Conservation (phyloP, 805 yeast species). For the Citeromyces matritensis region DNA sequence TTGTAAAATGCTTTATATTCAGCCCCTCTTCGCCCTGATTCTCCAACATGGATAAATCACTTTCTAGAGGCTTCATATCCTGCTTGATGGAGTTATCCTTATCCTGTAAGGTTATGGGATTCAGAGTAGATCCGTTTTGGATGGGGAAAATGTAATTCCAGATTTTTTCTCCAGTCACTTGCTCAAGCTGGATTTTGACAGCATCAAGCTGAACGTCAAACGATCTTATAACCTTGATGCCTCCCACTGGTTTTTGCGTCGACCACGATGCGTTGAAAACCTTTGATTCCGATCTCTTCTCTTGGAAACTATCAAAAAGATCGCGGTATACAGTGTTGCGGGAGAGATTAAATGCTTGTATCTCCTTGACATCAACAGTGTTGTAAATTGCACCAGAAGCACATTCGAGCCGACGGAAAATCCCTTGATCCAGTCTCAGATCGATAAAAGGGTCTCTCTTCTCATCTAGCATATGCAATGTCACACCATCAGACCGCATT, state of each 20-base stretch:
- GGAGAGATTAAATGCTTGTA: constrained; percentile 59
- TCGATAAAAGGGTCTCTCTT: constrained; percentile 52
- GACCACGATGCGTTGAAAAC: constrained; percentile 41
- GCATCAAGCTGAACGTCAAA: constrained; percentile 53
- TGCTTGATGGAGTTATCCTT: constrained; percentile 2
- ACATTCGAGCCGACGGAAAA: constrained; percentile 45
- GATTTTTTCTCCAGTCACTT: constrained; percentile 45
- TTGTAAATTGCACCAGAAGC: constrained; percentile 57
- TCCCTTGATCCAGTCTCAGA: constrained; percentile 46
- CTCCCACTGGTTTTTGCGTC: constrained; percentile 80
- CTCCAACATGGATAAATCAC: too few species aligned
- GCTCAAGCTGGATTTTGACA: constrained; percentile 58
- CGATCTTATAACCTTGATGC: constrained; percentile 64
- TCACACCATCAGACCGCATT: constrained; percentile 53
- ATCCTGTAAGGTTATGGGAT: neutral
- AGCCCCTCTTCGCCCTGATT: too few species aligned
- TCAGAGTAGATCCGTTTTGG: neutral
- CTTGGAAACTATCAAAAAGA: constrained; percentile 37
- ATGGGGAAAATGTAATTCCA: constrained; percentile 59
- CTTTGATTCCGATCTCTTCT: constrained; percentile 1
- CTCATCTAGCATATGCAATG: constrained; percentile 53
- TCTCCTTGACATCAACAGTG: constrained; percentile 35
- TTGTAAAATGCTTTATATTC: too few species aligned
- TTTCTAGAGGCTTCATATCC: neutral
- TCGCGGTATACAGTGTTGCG: constrained; percentile 51